Percentiles rank a stretch among this genome's conserved stretches.
Evolutionary conservation across 2,329 filamentous ascomycete species (phyloP).

Genomic region (Salinomyces thailandicus): DNA sequence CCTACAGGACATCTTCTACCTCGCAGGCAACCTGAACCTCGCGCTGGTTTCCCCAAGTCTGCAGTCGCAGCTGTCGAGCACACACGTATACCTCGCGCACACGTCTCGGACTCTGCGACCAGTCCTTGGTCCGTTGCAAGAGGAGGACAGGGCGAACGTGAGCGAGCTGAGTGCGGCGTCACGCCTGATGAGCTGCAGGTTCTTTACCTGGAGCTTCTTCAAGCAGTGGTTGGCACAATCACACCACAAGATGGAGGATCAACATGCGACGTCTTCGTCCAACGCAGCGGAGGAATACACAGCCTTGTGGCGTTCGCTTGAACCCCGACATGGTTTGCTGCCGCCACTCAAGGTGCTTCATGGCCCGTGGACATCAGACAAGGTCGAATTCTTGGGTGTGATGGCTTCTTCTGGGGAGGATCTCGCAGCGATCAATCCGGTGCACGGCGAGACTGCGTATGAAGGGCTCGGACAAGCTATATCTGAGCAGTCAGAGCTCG

Average conservation of each 20-base stretch:
- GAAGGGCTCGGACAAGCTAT: conserved; percentile 22
- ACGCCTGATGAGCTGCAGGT: conserved; percentile 23
- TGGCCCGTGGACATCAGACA: conserved; percentile 19
- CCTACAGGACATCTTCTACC: conserved; percentile 25
- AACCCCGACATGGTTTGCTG: conserved; percentile 11
- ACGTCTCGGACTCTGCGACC: conserved; percentile 15
- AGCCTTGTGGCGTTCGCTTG: conserved; percentile 11
- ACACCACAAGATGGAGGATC: background rate
- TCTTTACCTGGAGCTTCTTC: conserved; percentile 27
- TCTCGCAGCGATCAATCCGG: conserved; percentile 7
- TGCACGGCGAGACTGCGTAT: conserved; percentile 18
- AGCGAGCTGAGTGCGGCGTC: conserved; percentile 14
- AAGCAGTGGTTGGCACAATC: conserved; percentile 13
- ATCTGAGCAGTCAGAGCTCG: conserved; percentile 10
- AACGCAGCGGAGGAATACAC: conserved; percentile 3
- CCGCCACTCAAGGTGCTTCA: conserved; percentile 16
- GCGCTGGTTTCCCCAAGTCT: conserved; percentile 21
- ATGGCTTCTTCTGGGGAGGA: conserved; percentile 5
- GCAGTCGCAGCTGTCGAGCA: conserved; percentile 20
- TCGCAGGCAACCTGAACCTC: conserved; percentile 22
- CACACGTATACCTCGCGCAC: conserved; percentile 19
- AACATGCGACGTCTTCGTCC: background rate
- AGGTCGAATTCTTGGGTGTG: conserved; percentile 13
- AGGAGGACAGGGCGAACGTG: conserved; percentile 2
- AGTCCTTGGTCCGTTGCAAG: conserved; percentile 8